Evolutionary conservation across 2,329 filamentous ascomycete species (phyloP).

Genomic region (Fusarium sp.): DNA sequence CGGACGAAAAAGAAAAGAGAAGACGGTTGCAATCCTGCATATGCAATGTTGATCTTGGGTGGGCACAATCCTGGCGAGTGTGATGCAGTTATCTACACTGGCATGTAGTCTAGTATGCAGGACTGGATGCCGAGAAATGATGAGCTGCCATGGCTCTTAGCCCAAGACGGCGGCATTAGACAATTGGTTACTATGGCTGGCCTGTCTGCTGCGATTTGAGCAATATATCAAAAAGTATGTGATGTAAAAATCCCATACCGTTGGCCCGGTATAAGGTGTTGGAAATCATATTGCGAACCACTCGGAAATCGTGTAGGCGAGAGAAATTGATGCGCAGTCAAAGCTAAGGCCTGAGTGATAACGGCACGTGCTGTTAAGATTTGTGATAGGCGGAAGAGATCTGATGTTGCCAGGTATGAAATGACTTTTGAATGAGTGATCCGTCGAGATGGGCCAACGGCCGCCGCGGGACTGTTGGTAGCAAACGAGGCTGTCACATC

Average conservation of each 20-base stretch:
- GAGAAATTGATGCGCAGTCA: slow-evolving; percentile 3
- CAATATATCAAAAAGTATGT: slow-evolving; percentile 9
- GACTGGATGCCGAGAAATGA: background rate
- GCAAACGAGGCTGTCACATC: slow-evolving; percentile 20
- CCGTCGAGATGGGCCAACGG: slow-evolving; percentile 12
- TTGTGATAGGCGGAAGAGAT: slow-evolving; percentile 32
- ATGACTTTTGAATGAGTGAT: slow-evolving; percentile 26
- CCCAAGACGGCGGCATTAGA: background rate
- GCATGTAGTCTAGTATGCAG: slow-evolving; percentile 8
- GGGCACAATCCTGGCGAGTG: slow-evolving; percentile 24
- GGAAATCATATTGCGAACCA: background rate
- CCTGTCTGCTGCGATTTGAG: background rate
- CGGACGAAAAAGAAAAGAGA: slow-evolving; percentile 16
- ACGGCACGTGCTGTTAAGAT: slow-evolving; percentile 20
- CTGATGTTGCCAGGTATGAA: slow-evolving; percentile 15
- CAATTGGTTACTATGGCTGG: background rate
- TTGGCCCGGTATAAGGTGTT: background rate
- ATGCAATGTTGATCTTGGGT: slow-evolving; percentile 35
- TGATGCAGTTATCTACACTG: slow-evolving; percentile 22
- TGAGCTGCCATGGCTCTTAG: background rate
- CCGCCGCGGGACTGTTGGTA: slow-evolving; percentile 23
- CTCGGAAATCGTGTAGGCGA: slow-evolving; percentile 1
- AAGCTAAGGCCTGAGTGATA: slow-evolving; percentile 20
- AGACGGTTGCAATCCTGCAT: slow-evolving; percentile 12
- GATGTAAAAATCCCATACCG: background rate